Conservation (phyloP, 441 rosid species). For the Raphanus hybrid region DNA sequence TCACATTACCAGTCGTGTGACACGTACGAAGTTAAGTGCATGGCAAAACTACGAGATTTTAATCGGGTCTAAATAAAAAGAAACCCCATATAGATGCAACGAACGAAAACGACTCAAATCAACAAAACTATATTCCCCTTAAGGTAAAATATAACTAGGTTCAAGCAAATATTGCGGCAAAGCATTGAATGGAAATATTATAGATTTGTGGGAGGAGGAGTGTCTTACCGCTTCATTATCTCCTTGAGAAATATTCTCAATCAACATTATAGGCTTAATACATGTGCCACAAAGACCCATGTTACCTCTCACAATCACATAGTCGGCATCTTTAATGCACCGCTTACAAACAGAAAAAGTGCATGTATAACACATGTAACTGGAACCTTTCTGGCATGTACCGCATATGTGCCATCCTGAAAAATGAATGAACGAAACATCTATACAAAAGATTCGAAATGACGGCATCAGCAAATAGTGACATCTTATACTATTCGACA, state of each 20-base stretch:
- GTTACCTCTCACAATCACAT: conserved; percentile 76
- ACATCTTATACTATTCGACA: conserved; percentile 29
- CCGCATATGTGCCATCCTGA: conserved; percentile 98
- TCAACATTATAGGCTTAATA: conserved; percentile 89
- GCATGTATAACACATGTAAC: conserved; percentile 99
- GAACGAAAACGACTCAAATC: conserved; percentile 22
- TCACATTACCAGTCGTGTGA: conserved; percentile 20
- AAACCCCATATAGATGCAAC: conserved; percentile 23
- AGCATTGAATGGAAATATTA: conserved; percentile 8
- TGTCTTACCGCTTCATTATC: conserved; percentile 70
- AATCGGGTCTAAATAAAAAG: conserved; percentile 3
- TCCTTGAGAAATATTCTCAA: conserved; percentile 67
- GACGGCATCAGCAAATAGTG: conserved; percentile 8
- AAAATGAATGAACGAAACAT: conserved; percentile 42
- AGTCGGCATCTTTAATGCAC: conserved; percentile 94
- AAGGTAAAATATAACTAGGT: conserved; percentile 10
- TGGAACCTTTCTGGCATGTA: conserved; percentile 82
- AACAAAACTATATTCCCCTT: conserved; percentile 22
- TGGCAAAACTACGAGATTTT: conserved; percentile 18
- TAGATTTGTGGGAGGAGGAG: conserved; percentile 28
- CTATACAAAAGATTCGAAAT: conserved; percentile 4
- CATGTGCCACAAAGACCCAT: conserved; percentile 97
- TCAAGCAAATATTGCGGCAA: conserved; percentile 20
- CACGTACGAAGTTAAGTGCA: conserved; percentile 16
- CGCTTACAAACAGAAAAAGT: conserved; percentile 96